Percentiles rank a stretch among this genome's conserved stretches.
Conservation (phyloP, 2,329 filamentous ascomycete genomes). For the Diaporthe velutina region DNA sequence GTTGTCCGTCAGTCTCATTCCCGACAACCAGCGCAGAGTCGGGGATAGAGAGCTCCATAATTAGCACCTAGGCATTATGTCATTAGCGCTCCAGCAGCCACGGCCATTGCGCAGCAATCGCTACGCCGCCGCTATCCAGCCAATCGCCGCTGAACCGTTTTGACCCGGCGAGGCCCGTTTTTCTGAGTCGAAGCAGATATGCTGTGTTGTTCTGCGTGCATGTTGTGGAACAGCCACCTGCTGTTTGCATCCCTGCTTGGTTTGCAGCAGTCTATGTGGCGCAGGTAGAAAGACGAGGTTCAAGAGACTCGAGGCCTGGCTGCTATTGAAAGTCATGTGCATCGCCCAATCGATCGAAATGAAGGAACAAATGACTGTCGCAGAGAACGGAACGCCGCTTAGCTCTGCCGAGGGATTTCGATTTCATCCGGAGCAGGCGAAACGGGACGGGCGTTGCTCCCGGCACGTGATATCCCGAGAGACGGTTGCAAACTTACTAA, state of each 20-base stretch:
- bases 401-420: conserved; percentile 19
- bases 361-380: neutral
- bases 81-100: conserved; percentile 28
- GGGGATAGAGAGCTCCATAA: conserved; percentile 23
- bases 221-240: conserved; percentile 13
- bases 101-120: neutral
- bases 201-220: conserved; percentile 1
- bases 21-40: neutral
- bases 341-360: neutral
- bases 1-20: conserved; percentile 23
- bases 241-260: conserved; percentile 2
- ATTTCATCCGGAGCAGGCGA: conserved; percentile 1
- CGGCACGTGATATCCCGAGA: conserved; percentile 26
- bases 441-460: neutral
- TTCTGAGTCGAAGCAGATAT: conserved; percentile 16
- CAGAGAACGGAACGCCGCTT: neutral
- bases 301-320: neutral
- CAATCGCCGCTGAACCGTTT: conserved; percentile 33
- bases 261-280: neutral
- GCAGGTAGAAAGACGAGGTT: neutral
- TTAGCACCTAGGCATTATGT: conserved; percentile 37
- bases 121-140: conserved; percentile 34
- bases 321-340: neutral
- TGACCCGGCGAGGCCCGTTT: conserved; percentile 28
- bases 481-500: conserved; percentile 16